phyloP scores from a whole-genome alignment of 139 green algal genomes.

The Monoraphidium neglectum region DNA sequence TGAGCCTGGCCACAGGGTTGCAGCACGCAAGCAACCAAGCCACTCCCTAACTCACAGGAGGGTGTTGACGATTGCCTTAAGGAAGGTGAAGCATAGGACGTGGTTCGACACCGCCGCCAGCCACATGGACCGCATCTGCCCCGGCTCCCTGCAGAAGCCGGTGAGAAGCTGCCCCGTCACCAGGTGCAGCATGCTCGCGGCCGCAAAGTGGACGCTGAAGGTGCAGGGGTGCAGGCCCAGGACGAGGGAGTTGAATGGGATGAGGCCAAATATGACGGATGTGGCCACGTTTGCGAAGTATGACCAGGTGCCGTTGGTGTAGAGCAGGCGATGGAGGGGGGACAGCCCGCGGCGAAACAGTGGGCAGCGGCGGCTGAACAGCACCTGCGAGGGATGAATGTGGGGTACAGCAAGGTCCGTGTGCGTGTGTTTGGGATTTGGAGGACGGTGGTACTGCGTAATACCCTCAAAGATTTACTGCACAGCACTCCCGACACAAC shows the following conservation, averaged over 20 bases:
- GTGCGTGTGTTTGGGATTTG: neutral
- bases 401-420: no score
- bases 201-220: conserved; percentile 24
- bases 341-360: conserved; percentile 39
- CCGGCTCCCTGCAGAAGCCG: conserved; percentile 13
- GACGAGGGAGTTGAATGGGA: conserved; percentile 56
- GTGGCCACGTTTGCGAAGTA: conserved; percentile 58
- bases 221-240: conserved; percentile 37
- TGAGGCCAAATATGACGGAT: conserved; percentile 52
- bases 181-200: conserved; percentile 33
- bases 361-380: conserved; percentile 52
- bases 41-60: conserved; percentile 35
- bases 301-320: conserved; percentile 39
- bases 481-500: no score
- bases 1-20: no score
- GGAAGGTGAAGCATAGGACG: conserved; percentile 33
- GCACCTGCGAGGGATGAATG: conserved; percentile 27
- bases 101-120: conserved; percentile 31
- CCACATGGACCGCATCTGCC: conserved; percentile 22
- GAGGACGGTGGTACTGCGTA: no score
- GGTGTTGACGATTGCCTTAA: conserved; percentile 35
- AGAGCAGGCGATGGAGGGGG: conserved; percentile 26
- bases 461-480: no score
- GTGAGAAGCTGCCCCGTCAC: conserved; percentile 11
- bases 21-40: no score